Conservation (phyloP, 306 rosid genomes). For the Pueraria montana region DNA sequence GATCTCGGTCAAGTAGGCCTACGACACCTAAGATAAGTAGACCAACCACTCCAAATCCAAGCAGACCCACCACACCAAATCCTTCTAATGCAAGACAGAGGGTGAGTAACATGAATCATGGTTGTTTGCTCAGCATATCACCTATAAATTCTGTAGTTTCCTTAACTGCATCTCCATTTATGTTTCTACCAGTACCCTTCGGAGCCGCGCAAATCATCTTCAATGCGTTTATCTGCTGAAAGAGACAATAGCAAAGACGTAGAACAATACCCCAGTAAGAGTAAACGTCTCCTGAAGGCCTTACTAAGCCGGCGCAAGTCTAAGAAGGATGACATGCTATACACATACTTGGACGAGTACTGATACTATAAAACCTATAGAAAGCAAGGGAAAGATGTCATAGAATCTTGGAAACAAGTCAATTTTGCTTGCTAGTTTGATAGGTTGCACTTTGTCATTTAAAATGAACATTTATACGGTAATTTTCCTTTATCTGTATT, state of each 20-base stretch:
- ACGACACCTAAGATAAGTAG: slow-evolving; percentile 75
- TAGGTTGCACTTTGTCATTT: slow-evolving; percentile 43
- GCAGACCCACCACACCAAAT: slow-evolving; percentile 91
- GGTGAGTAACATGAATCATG: slow-evolving; percentile 49
- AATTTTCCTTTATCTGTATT: slow-evolving; percentile 15
- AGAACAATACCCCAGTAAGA: slow-evolving; percentile 90
- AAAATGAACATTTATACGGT: slow-evolving; percentile 39
- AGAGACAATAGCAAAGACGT: slow-evolving; percentile 70
- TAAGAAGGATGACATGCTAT: slow-evolving; percentile 91
- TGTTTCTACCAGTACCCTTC: slow-evolving; percentile 78
- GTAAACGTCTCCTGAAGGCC: slow-evolving; percentile 94
- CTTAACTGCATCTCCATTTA: slow-evolving; percentile 21
- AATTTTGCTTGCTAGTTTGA: slow-evolving; percentile 51
- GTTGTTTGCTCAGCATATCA: slow-evolving; percentile 6
- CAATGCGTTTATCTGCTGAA: slow-evolving; percentile 90
- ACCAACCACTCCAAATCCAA: slow-evolving; percentile 81
- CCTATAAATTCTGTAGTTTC: slow-evolving; percentile 12
- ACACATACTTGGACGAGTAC: slow-evolving; percentile 94
- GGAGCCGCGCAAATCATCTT: slow-evolving; percentile 91
- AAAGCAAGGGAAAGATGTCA: slow-evolving; percentile 47
- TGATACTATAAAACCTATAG: slow-evolving; percentile 54
- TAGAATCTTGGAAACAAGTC: slow-evolving; percentile 52
- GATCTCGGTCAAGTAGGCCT: slow-evolving; percentile 83
- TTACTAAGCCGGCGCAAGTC: slow-evolving; percentile 97
- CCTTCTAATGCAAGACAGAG: slow-evolving; percentile 73